A percentile compares a stretch with the other conserved stretches of the same genome.
Evolutionary conservation across 306 rosid genomes (phyloP).

Genomic region (Inga oerstediana): DNA sequence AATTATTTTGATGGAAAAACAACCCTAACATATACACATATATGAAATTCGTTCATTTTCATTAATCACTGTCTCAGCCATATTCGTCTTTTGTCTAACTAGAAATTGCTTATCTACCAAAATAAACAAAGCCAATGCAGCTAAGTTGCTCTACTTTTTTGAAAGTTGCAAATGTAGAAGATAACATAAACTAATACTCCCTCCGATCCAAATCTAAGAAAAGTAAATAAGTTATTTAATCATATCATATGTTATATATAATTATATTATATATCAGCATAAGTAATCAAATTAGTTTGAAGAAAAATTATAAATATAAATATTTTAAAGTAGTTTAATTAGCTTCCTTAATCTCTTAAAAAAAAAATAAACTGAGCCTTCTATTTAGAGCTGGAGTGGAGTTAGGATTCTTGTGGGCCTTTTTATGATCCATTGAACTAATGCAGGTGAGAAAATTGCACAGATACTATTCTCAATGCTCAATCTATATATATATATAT

Average conservation of each 20-base stretch:
- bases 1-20: no score
- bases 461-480: background rate
- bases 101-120: background rate
- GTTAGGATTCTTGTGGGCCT: background rate
- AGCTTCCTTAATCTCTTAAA: no score
- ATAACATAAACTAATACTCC: background rate
- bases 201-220: no score
- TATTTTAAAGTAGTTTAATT: no score
- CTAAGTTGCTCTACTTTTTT: background rate
- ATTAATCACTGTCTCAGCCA: background rate
- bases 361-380: no score
- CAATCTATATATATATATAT: background rate
- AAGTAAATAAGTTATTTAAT: no score
- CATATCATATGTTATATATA: no score
- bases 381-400: no score
- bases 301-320: no score
- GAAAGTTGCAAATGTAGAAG: background rate
- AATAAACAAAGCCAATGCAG: constrained; percentile 18
- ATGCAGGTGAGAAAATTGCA: constrained; percentile 12
- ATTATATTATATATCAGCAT: no score
- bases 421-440: background rate
- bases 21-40: no score
- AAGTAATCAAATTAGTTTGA: no score
- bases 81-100: background rate
- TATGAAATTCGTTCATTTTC: background rate